These are phyloP conservation scores for Pleomassaria siparia DNA, from an alignment of 2,329 filamentous ascomycete genomes.

Conservation along the genomic window DNA sequence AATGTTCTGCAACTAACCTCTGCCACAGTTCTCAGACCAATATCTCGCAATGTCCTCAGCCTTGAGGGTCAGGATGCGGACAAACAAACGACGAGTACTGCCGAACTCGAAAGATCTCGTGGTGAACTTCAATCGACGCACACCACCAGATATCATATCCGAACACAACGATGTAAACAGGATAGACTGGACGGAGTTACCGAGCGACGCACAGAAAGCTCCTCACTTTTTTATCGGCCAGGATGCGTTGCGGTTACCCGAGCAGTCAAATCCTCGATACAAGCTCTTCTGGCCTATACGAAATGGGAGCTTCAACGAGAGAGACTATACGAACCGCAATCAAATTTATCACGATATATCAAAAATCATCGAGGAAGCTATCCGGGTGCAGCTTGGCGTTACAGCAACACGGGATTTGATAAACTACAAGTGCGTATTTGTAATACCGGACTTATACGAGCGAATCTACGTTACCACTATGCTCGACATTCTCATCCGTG, in stretches of 20 bases:
- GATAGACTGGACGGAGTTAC: constrained; percentile 92
- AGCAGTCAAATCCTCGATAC: constrained; percentile 85
- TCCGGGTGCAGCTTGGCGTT: constrained; percentile 81
- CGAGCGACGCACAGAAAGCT: constrained; percentile 59
- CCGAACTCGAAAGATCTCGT: constrained; percentile 98
- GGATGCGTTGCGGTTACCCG: constrained; percentile 81
- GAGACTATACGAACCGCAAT: constrained; percentile 78
- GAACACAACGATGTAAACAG: constrained; percentile 94
- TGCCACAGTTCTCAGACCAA: constrained; percentile 53
- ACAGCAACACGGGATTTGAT: constrained; percentile 77
- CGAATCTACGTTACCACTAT: constrained; percentile 86
- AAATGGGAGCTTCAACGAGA: constrained; percentile 85
- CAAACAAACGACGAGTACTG: constrained; percentile 89
- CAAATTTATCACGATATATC: constrained; percentile 86
- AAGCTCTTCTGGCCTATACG: constrained; percentile 91
- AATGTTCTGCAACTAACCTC: constrained; percentile 6
- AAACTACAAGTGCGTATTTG: constrained; percentile 94
- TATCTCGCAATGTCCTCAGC: constrained; percentile 84
- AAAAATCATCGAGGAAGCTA: constrained; percentile 80
- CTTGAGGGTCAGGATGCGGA: constrained; percentile 85
- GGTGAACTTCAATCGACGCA: constrained; percentile 87
- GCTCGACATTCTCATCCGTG: constrained; percentile 80
- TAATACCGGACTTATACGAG: constrained; percentile 96
- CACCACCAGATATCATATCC: constrained; percentile 80
- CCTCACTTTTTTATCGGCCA: constrained; percentile 79